phyloP scores from a whole-genome alignment of 768 basidiomycete genomes.

The Suillus spraguei region DNA sequence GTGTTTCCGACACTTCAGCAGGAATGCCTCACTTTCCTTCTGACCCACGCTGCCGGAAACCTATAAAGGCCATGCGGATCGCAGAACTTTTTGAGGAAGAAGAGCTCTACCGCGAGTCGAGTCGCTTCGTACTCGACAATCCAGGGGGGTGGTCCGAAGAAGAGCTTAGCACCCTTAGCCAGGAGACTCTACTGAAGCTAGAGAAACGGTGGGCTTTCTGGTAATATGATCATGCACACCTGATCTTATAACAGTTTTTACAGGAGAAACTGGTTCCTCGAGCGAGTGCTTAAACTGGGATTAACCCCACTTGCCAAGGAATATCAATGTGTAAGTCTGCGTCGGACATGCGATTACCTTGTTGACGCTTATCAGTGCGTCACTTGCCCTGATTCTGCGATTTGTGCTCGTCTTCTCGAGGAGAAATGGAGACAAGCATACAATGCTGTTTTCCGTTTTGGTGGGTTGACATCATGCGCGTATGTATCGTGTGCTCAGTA shows the following conservation, averaged over 20 bases:
- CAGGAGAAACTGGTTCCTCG: conserved; percentile 94
- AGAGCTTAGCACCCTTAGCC: conserved; percentile 79
- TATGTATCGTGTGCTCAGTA: not conserved
- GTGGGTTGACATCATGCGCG: conserved; percentile 33
- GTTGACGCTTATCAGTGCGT: conserved; percentile 53
- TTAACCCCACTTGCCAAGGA: conserved; percentile 88
- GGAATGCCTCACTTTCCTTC: conserved; percentile 83
- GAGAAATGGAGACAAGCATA: conserved; percentile 95
- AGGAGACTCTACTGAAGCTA: conserved; percentile 84
- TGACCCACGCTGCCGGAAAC: conserved; percentile 91
- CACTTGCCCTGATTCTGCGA: conserved; percentile 79
- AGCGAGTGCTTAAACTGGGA: conserved; percentile 90
- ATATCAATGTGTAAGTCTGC: conserved; percentile 80
- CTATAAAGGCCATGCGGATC: conserved; percentile 91
- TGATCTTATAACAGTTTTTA: not conserved
- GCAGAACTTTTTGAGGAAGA: conserved; percentile 91
- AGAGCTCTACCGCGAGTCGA: conserved; percentile 87
- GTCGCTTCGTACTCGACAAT: conserved; percentile 90
- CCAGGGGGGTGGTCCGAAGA: conserved; percentile 84
- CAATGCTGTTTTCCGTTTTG: conserved; percentile 84
- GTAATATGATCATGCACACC: not conserved
- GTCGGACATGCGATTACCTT: not conserved
- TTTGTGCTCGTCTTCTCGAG: conserved; percentile 83
- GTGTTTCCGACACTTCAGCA: conserved; percentile 79
- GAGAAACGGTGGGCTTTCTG: conserved; percentile 67